A percentile compares a stretch with the other conserved stretches of the same genome.
These are phyloP conservation scores for Centaurea solstitialis DNA, from an alignment of 129 eudicot genomes.

Conservation along the genomic window DNA sequence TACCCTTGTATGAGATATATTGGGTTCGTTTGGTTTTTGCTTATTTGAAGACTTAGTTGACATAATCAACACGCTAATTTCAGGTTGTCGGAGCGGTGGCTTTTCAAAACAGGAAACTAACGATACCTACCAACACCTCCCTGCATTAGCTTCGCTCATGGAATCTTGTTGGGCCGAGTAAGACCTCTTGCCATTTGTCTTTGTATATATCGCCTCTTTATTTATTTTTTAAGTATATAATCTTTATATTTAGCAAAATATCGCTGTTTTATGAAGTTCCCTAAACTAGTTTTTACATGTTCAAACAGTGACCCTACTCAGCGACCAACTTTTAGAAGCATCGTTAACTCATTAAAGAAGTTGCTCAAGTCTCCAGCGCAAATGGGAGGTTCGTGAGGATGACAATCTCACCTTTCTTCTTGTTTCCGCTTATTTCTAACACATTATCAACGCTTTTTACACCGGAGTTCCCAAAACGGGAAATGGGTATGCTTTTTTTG, in stretches of 20 bases:
- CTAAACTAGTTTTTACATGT: conserved; percentile 5
- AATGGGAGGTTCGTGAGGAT: conserved; percentile 61
- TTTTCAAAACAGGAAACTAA: conserved; percentile 88
- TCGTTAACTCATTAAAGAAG: conserved; percentile 76
- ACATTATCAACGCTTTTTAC: background rate
- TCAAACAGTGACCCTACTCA: conserved; percentile 74
- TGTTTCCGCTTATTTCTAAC: background rate
- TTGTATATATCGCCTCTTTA: background rate
- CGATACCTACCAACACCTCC: conserved; percentile 67
- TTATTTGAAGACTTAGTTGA: background rate
- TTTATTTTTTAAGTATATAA: background rate
- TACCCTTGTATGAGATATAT: background rate
- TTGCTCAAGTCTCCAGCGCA: conserved; percentile 77
- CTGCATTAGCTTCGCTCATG: conserved; percentile 77
- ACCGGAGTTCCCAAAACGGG: background rate
- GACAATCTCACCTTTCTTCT: conserved; percentile 7
- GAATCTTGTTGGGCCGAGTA: conserved; percentile 99
- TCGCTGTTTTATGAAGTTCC: background rate
- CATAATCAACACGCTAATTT: background rate
- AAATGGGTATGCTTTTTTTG: conserved; percentile 12
- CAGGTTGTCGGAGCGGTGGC: conserved; percentile 99
- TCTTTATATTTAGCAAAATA: background rate
- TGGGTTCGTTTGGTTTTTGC: background rate
- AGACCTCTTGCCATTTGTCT: conserved; percentile 20
- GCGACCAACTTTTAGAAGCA: conserved; percentile 67